Evolutionary conservation across 1,284 basidiomycete species (phyloP).

Genomic region (Phellinidium pouzarii): DNA sequence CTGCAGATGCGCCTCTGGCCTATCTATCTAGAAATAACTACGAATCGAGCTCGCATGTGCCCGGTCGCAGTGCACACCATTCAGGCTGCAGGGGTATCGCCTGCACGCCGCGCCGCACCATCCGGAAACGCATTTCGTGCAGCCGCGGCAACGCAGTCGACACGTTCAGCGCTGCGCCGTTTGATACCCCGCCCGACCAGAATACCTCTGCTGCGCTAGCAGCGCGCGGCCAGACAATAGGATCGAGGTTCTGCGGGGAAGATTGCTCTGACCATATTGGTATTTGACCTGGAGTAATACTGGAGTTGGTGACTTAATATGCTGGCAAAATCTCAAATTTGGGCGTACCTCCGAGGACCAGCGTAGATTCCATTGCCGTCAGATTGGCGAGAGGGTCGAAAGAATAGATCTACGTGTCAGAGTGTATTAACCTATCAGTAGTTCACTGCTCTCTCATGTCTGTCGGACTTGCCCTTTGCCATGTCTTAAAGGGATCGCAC

Average conservation of each 20-base stretch:
- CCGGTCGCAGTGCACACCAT: conserved; percentile 64
- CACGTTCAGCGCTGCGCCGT: conserved; percentile 27
- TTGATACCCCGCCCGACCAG: conserved; percentile 37
- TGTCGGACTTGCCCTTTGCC: conserved; percentile 33
- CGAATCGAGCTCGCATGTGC: conserved; percentile 37
- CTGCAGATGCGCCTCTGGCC: neutral
- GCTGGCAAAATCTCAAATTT: neutral
- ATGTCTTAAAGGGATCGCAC: conserved; percentile 53
- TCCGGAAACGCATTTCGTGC: conserved; percentile 57
- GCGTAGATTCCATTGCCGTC: conserved; percentile 22
- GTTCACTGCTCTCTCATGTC: conserved; percentile 22
- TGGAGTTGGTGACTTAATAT: neutral
- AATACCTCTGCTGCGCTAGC: conserved; percentile 44
- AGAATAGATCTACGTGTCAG: conserved; percentile 31
- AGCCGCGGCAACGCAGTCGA: conserved; percentile 47
- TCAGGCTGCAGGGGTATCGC: conserved; percentile 62
- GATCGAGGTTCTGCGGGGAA: conserved; percentile 36
- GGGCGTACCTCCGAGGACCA: conserved; percentile 33
- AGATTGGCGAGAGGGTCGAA: conserved; percentile 44
- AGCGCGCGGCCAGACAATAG: conserved; percentile 40
- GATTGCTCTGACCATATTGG: conserved; percentile 43
- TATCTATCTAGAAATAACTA: conserved; percentile 1
- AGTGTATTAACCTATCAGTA: conserved; percentile 8
- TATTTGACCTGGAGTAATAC: conserved; percentile 23
- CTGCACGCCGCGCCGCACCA: conserved; percentile 51